phyloP scores from a whole-genome alignment of 495 filamentous ascomycete genomes.

The Podospora pseudopauciseta region DNA sequence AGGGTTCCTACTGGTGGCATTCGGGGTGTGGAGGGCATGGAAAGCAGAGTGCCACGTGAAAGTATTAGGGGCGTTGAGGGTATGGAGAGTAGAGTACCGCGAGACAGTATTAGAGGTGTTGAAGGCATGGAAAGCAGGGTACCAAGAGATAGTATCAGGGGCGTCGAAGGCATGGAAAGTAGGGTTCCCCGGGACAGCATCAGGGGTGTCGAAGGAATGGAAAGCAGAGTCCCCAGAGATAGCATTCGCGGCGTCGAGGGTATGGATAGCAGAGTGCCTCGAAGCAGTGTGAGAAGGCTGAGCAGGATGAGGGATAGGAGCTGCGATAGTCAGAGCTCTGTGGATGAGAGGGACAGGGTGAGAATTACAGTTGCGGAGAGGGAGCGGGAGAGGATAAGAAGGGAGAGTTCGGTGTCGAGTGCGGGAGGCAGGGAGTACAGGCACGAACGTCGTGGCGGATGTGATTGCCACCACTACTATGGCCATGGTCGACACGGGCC shows the following conservation, averaged over 20 bases:
- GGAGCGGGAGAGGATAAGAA: slow-evolving; percentile 16
- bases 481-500: background rate
- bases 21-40: background rate
- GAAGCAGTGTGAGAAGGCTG: background rate
- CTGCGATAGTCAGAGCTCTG: background rate
- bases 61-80: background rate
- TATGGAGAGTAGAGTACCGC: background rate
- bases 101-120: background rate
- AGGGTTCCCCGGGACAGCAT: background rate
- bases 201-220: background rate
- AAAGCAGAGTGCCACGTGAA: background rate
- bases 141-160: background rate
- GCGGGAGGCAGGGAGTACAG: background rate
- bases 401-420: background rate
- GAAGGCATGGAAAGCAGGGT: background rate
- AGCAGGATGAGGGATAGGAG: slow-evolving; percentile 8
- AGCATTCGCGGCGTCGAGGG: slow-evolving; percentile 4
- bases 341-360: slow-evolving; percentile 6
- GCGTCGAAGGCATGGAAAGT: background rate
- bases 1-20: background rate
- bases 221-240: background rate
- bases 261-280: slow-evolving; percentile 2
- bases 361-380: slow-evolving; percentile 10
- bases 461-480: background rate
- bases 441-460: slow-evolving; percentile 1